Evolutionary conservation across 2,329 filamentous ascomycete genomes (phyloP).

Genomic region (Niveomyces coronatus): DNA sequence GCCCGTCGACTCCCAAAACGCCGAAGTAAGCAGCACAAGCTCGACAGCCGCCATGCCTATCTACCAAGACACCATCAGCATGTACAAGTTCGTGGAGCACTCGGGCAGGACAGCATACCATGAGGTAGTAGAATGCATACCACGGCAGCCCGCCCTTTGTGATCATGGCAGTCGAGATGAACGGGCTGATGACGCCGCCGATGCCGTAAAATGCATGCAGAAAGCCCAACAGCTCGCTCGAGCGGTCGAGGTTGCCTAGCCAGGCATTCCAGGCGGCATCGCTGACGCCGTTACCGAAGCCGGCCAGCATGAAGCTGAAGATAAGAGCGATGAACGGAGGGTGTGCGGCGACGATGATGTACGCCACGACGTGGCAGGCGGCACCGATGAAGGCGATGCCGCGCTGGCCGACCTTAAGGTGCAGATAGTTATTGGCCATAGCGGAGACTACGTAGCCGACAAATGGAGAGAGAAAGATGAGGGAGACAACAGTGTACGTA

Average conservation of each 20-base stretch:
- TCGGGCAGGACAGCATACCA: slow-evolving; percentile 36
- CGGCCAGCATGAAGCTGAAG: slow-evolving; percentile 54
- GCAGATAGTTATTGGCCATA: slow-evolving; percentile 26
- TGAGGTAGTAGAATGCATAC: slow-evolving; percentile 67
- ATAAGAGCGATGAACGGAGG: slow-evolving; percentile 59
- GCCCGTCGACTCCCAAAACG: slow-evolving; percentile 41
- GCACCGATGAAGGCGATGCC: slow-evolving; percentile 30
- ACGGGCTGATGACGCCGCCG: slow-evolving; percentile 57
- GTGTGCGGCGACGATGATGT: slow-evolving; percentile 51
- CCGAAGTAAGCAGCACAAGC: slow-evolving; percentile 32
- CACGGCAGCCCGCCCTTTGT: slow-evolving; percentile 50
- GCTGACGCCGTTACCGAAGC: slow-evolving; percentile 59
- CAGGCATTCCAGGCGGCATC: slow-evolving; percentile 47
- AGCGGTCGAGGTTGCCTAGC: slow-evolving; percentile 55
- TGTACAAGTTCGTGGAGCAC: too few relatives aligned
- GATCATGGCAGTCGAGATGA: slow-evolving; percentile 62
- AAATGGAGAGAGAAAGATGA: slow-evolving; percentile 32
- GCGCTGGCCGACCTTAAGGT: slow-evolving; percentile 30
- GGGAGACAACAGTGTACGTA: slow-evolving; percentile 31
- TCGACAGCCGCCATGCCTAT: slow-evolving; percentile 46
- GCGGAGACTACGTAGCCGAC: slow-evolving; percentile 34
- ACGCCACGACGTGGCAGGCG: slow-evolving; percentile 47
- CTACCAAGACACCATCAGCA: too few relatives aligned
- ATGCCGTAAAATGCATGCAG: slow-evolving; percentile 59
- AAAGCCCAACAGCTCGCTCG: slow-evolving; percentile 60